phyloP scores from a whole-genome alignment of 495 filamentous ascomycete genomes.

The Eremomyces bilateralis region DNA sequence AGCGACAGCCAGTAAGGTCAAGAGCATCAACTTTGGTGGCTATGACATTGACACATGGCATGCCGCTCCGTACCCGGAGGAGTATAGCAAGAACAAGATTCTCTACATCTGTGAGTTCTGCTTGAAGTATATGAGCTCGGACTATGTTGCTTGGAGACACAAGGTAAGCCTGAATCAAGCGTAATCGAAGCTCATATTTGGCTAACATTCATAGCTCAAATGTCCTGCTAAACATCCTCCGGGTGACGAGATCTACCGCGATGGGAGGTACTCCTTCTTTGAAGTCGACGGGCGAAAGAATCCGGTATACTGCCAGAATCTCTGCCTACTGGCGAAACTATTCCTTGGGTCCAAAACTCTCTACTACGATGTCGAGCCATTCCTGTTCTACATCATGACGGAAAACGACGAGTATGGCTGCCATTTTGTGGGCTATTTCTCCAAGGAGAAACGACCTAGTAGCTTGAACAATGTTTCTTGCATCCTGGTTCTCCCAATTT shows the following conservation, averaged over 20 bases:
- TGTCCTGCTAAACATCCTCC: conserved; percentile 91
- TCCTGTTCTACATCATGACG: conserved; percentile 96
- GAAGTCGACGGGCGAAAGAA: conserved; percentile 96
- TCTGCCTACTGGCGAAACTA: conserved; percentile 86
- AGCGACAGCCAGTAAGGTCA: conserved; percentile 82
- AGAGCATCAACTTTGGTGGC: conserved; percentile 93
- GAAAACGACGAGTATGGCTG: conserved; percentile 85
- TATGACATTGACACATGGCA: conserved; percentile 99
- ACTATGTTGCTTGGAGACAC: conserved; percentile 92
- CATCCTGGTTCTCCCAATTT: conserved; percentile 85
- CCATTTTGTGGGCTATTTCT: conserved; percentile 97
- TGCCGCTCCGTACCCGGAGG: conserved; percentile 94
- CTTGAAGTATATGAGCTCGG: conserved; percentile 97
- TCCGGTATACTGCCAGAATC: conserved; percentile 90
- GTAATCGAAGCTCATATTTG: not conserved
- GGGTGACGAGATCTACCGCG: conserved; percentile 94
- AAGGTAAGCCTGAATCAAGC: conserved; percentile 32
- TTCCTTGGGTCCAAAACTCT: conserved; percentile 94
- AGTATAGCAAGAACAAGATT: conserved; percentile 86
- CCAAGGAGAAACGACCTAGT: conserved; percentile 93
- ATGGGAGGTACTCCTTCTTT: conserved; percentile 80
- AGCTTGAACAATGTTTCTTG: conserved; percentile 94
- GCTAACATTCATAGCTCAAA: conserved; percentile 30
- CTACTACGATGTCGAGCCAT: conserved; percentile 97
- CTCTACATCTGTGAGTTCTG: conserved; percentile 99